Conservation (phyloP, 495 filamentous ascomycete species). For the Lineolata rhizophorae region DNA sequence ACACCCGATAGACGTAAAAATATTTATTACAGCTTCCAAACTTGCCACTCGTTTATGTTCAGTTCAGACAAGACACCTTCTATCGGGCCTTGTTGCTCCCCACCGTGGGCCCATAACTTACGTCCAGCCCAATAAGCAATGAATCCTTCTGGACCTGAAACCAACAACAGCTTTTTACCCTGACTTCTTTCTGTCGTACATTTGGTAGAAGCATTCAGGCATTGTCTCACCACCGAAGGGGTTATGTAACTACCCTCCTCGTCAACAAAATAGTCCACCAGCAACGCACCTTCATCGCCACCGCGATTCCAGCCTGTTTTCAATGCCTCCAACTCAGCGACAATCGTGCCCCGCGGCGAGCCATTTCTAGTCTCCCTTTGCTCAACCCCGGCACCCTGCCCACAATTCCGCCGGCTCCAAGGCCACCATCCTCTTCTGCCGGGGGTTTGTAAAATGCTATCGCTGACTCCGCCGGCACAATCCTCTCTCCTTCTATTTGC, state of each 20-base stretch:
- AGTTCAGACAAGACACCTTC: conserved; percentile 31
- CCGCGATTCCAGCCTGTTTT: conserved; percentile 27
- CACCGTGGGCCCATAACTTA: conserved; percentile 48
- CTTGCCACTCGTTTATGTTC: conserved; percentile 30
- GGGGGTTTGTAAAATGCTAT: conserved; percentile 2
- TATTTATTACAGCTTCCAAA: conserved; percentile 40
- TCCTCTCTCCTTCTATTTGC: conserved; percentile 38
- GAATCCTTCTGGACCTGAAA: conserved; percentile 85
- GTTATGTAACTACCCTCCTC: conserved; percentile 46
- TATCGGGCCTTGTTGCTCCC: conserved; percentile 43
- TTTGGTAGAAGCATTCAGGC: not conserved
- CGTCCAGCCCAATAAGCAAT: conserved; percentile 54
- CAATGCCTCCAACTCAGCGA: conserved; percentile 37
- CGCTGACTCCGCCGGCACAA: conserved; percentile 26
- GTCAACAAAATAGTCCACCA: conserved; percentile 55
- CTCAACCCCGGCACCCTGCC: not conserved
- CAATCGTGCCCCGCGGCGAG: conserved; percentile 20
- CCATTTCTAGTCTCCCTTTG: not conserved
- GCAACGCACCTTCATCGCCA: conserved; percentile 19
- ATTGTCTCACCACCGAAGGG: conserved; percentile 13
- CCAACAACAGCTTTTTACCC: conserved; percentile 39
- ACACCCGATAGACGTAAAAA: no score
- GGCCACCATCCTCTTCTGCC: not conserved
- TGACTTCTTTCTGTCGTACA: conserved; percentile 9
- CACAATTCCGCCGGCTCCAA: not conserved